phyloP scores from a whole-genome alignment of 352 stramenopile species.

The Aphanomyces cochlioides region DNA sequence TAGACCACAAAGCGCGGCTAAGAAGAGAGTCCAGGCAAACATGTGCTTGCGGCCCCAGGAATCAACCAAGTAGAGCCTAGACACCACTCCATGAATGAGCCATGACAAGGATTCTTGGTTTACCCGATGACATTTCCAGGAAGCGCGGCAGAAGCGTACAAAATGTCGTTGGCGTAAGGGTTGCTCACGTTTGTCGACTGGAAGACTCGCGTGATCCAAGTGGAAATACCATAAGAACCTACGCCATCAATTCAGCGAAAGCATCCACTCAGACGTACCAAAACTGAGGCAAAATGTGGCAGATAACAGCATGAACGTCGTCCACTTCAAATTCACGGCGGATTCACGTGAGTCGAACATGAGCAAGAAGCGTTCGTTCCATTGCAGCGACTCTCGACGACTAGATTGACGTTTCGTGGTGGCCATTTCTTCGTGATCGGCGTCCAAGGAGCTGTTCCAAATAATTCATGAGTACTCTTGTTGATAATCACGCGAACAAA shows the following conservation, averaged over 20 bases:
- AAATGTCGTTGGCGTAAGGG: slow-evolving; percentile 87
- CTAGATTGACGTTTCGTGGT: not conserved
- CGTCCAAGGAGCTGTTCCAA: not conserved
- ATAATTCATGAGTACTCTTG: too few species aligned
- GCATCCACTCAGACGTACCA: slow-evolving; percentile 28
- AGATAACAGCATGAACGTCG: slow-evolving; percentile 57
- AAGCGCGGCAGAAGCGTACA: slow-evolving; percentile 88
- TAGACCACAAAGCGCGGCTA: slow-evolving; percentile 59
- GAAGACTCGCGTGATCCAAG: slow-evolving; percentile 94
- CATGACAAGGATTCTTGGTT: not conserved
- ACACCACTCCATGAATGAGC: not conserved
- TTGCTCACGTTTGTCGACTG: slow-evolving; percentile 76
- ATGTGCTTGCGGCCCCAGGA: slow-evolving; percentile 66
- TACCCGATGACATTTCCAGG: slow-evolving; percentile 87
- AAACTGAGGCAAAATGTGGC: slow-evolving; percentile 84
- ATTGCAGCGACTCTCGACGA: slow-evolving; percentile 13
- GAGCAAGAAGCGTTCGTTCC: slow-evolving; percentile 18
- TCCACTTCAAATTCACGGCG: slow-evolving; percentile 39
- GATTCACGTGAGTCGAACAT: slow-evolving; percentile 5
- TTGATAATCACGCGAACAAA: not conserved
- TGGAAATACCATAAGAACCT: slow-evolving; percentile 87
- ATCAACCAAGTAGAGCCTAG: slow-evolving; percentile 66
- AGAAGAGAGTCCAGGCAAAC: slow-evolving; percentile 61
- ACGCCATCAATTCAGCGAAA: not conserved
- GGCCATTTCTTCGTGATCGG: not conserved